Percentiles rank a stretch among this genome's conserved stretches.
Conservation (phyloP, 495 filamentous ascomycete species). For the Lindgomyces ingoldianus region DNA sequence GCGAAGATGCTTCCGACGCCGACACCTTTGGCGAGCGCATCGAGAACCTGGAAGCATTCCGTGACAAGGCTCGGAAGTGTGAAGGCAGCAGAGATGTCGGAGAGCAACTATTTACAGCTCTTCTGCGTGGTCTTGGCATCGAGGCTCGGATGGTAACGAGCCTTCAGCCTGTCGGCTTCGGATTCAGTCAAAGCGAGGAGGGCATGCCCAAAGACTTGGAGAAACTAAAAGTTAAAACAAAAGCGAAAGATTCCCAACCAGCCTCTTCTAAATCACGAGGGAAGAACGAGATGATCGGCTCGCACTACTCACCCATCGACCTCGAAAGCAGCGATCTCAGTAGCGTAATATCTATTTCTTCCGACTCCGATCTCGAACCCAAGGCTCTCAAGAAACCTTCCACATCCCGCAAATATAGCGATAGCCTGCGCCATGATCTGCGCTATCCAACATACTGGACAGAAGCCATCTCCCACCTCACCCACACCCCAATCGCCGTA, state of each 20-base stretch:
- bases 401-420: slow-evolving; percentile 60
- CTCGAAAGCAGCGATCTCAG: slow-evolving; percentile 37
- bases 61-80: slow-evolving; percentile 66
- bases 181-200: slow-evolving; percentile 85
- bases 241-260: not conserved
- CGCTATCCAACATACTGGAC: slow-evolving; percentile 90
- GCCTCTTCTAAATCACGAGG: not conserved
- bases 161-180: slow-evolving; percentile 86
- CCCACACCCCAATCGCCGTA: slow-evolving; percentile 74
- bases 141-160: slow-evolving; percentile 80
- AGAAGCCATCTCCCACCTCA: slow-evolving; percentile 79
- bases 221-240: slow-evolving; percentile 1
- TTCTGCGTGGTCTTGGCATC: slow-evolving; percentile 79
- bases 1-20: slow-evolving; percentile 61
- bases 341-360: slow-evolving; percentile 26
- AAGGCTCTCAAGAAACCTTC: slow-evolving; percentile 39
- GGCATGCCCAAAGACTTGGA: slow-evolving; percentile 47
- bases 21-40: slow-evolving; percentile 75
- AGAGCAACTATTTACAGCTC: slow-evolving; percentile 84
- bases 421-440: slow-evolving; percentile 74
- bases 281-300: slow-evolving; percentile 10
- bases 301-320: slow-evolving; percentile 34
- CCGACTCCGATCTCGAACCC: slow-evolving; percentile 18
- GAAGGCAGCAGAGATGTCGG: slow-evolving; percentile 85
- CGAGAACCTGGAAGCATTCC: slow-evolving; percentile 63